Evolutionary conservation across 495 filamentous ascomycete genomes (phyloP).

Genomic region (Aspergillus egyptiacus): DNA sequence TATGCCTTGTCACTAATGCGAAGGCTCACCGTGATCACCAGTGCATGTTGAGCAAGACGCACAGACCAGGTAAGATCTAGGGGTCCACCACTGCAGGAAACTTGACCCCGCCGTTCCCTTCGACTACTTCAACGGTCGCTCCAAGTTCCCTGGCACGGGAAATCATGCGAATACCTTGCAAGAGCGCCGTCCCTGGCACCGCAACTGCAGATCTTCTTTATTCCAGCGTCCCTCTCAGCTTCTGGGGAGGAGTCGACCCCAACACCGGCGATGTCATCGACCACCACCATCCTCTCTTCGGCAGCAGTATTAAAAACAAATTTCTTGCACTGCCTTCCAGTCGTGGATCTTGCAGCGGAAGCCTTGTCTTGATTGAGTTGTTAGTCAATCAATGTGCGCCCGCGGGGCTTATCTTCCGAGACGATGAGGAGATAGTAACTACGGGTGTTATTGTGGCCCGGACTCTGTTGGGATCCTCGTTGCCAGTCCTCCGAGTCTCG

Average conservation of each 20-base stretch:
- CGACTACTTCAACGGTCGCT: too few relatives aligned
- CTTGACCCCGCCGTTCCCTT: too few relatives aligned
- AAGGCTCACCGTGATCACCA: too few relatives aligned
- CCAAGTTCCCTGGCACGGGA: too few relatives aligned
- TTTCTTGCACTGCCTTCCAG: constrained; percentile 27
- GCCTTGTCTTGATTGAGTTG: constrained; percentile 28
- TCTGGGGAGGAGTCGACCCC: constrained; percentile 30
- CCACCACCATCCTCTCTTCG: constrained; percentile 26
- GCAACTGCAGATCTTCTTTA: constrained; percentile 14
- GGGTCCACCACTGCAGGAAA: too few relatives aligned
- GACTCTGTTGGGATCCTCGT: constrained; percentile 21
- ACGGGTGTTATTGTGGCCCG: constrained; percentile 26
- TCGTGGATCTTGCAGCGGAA: constrained; percentile 30
- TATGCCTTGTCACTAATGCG: too few relatives aligned
- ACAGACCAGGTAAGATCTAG: too few relatives aligned
- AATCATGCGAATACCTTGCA: too few relatives aligned
- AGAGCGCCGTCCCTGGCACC: constrained; percentile 7
- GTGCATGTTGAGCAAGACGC: too few relatives aligned
- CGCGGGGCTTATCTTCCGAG: constrained; percentile 21
- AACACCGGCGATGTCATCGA: constrained; percentile 25
- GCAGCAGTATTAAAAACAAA: constrained; percentile 13
- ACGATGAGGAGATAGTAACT: constrained; percentile 25
- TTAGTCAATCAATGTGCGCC: constrained; percentile 21
- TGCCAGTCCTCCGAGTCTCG: constrained; percentile 24
- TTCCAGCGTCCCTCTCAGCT: constrained; percentile 23